These are phyloP conservation scores for Balakata baccata DNA, from an alignment of 345 rosid species.

Conservation along the genomic window DNA sequence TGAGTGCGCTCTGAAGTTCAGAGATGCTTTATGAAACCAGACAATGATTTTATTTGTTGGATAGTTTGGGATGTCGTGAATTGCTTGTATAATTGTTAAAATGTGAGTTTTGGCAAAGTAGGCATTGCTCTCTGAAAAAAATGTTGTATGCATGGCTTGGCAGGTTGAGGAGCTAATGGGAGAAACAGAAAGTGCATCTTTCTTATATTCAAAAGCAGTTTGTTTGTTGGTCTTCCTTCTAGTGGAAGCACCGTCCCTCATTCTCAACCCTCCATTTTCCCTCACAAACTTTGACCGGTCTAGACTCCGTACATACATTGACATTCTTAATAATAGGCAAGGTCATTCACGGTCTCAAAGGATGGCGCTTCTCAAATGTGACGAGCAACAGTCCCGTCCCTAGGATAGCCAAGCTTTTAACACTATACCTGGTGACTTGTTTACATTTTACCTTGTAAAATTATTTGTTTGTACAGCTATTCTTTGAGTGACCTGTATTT, in stretches of 20 bases:
- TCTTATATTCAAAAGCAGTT: conserved; percentile 64
- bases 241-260: conserved; percentile 86
- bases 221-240: conserved; percentile 68
- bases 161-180: conserved; percentile 85
- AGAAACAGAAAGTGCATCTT: conserved; percentile 55
- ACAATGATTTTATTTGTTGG: background rate
- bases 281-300: conserved; percentile 77
- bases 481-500: conserved; percentile 44
- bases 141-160: conserved; percentile 17
- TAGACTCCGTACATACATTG: conserved; percentile 66
- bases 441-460: conserved; percentile 28
- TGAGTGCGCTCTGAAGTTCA: background rate
- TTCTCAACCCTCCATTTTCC: conserved; percentile 81
- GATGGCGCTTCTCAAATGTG: conserved; percentile 48
- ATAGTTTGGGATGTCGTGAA: background rate
- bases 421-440: conserved; percentile 9
- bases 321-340: conserved; percentile 63
- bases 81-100: background rate
- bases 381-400: conserved; percentile 21
- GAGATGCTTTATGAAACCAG: background rate
- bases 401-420: background rate
- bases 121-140: background rate
- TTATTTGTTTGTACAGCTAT: conserved; percentile 67
- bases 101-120: background rate
- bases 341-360: conserved; percentile 53